These are phyloP conservation scores for Volvox africanus DNA, from an alignment of 139 green algal species.

Conservation along the genomic window DNA sequence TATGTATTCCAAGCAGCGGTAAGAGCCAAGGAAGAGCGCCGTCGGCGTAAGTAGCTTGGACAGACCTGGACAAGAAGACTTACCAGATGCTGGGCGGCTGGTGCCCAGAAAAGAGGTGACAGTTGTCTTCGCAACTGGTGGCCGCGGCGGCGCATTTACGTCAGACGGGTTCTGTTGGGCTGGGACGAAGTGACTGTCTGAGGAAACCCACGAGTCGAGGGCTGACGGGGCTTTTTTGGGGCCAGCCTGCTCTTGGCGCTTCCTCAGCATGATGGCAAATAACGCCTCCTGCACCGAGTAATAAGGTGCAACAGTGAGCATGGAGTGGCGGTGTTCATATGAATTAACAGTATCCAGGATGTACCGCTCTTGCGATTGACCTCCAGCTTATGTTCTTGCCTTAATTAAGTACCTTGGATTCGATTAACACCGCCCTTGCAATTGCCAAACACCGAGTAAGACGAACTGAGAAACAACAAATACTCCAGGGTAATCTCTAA, in stretches of 20 bases:
- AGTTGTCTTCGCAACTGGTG: background rate
- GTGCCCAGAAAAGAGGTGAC: background rate
- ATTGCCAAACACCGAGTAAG: too few relatives aligned
- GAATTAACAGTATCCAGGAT: too few relatives aligned
- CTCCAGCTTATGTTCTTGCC: too few relatives aligned
- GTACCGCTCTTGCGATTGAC: too few relatives aligned
- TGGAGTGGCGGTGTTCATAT: too few relatives aligned
- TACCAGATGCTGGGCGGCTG: background rate
- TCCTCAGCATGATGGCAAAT: background rate
- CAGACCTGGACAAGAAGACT: background rate
- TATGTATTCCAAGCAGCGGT: background rate
- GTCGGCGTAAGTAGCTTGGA: too few relatives aligned
- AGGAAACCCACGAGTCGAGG: conserved; percentile 1
- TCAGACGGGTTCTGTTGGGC: background rate
- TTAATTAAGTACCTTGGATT: too few relatives aligned
- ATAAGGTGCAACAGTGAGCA: too few relatives aligned
- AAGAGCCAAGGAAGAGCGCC: background rate
- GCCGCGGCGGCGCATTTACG: background rate
- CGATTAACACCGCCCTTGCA: too few relatives aligned
- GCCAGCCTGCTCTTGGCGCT: background rate
- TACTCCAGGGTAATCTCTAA: too few relatives aligned
- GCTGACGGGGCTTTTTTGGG: background rate
- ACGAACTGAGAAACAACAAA: too few relatives aligned
- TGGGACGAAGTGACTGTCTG: conserved; percentile 4
- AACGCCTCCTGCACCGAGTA: too few relatives aligned